Evolutionary conservation across 2,329 filamentous ascomycete genomes (phyloP).

Genomic region (Falciphora oryzae): DNA sequence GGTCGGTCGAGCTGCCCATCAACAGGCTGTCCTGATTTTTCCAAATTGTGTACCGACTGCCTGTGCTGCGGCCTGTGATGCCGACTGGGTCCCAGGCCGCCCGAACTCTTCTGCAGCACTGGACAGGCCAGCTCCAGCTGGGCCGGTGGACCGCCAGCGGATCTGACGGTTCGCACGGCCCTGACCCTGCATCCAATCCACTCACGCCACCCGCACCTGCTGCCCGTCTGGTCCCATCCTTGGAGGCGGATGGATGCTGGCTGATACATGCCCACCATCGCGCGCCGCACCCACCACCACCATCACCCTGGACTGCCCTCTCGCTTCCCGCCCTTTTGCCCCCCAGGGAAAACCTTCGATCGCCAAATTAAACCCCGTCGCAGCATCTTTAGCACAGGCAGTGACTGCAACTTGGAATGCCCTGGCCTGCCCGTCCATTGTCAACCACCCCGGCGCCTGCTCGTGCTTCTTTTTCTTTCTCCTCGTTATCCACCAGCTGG

Average conservation of each 20-base stretch:
- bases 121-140: neutral
- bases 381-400: neutral
- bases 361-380: slow-evolving; percentile 1
- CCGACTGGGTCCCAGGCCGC: neutral
- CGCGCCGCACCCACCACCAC: neutral
- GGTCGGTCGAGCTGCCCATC: neutral
- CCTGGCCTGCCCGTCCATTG: no score
- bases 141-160: neutral
- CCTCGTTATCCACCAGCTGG: no score
- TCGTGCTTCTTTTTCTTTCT: no score
- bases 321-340: neutral
- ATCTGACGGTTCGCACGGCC: neutral
- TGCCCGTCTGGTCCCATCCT: neutral
- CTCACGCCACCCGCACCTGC: neutral
- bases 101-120: neutral
- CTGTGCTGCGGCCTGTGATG: neutral
- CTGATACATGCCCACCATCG: neutral
- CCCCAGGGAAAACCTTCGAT: neutral
- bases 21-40: slow-evolving; percentile 12
- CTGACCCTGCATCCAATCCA: slow-evolving; percentile 1
- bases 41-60: slow-evolving; percentile 11
- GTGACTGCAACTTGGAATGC: neutral
- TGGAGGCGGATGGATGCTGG: neutral
- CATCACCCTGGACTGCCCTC: neutral
- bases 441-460: no score